Conservation (phyloP, 208 protist species). For the Trypanosoma rangeli region DNA sequence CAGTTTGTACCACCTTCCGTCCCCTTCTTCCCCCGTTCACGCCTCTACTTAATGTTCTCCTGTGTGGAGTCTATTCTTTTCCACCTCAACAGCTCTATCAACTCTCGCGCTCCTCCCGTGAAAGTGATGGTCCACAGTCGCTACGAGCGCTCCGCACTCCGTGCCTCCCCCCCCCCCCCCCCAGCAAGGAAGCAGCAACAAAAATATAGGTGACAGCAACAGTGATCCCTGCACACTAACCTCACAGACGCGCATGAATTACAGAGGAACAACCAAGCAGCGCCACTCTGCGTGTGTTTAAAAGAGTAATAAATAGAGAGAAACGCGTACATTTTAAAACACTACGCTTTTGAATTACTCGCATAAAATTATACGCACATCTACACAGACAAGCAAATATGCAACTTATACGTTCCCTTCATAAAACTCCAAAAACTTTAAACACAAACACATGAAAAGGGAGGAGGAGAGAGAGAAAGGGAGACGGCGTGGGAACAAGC, state of each 20-base stretch:
- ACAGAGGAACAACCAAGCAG: too few species aligned
- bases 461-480: neutral
- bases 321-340: neutral
- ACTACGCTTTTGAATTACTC: neutral
- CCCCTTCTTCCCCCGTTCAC: neutral
- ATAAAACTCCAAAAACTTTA: neutral
- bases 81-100: neutral
- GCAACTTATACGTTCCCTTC: neutral
- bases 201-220: too few species aligned
- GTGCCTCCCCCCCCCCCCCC: neutral
- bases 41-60: neutral
- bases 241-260: too few species aligned
- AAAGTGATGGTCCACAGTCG: neutral
- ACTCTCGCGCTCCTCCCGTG: neutral
- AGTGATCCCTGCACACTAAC: too few species aligned
- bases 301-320: neutral
- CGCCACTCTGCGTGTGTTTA: too few species aligned
- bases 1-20: neutral
- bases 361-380: slow-evolving; percentile 6
- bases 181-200: neutral
- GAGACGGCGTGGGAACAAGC: neutral
- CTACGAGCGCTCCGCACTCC: neutral
- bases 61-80: neutral
- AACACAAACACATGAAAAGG: neutral
- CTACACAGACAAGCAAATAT: slow-evolving; percentile 19